Evolutionary conservation across 805 yeast species (phyloP).

Genomic region (Teunomyces stri): DNA sequence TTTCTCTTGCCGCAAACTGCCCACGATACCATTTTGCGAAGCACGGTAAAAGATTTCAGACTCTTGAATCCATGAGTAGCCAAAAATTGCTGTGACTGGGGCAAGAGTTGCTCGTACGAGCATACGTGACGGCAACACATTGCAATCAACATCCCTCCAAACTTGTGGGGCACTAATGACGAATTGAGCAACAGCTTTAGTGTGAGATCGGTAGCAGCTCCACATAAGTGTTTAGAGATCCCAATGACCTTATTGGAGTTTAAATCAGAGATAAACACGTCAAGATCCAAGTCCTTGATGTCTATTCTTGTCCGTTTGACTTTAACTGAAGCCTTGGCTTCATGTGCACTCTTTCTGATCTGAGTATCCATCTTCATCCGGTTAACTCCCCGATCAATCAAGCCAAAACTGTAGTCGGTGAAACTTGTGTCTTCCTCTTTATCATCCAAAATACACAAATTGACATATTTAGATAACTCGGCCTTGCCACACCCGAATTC

Average conservation of each 20-base stretch:
- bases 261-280: slow-evolving; percentile 35
- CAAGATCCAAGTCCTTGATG: slow-evolving; percentile 70
- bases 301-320: slow-evolving; percentile 64
- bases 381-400: slow-evolving; percentile 75
- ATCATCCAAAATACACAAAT: slow-evolving; percentile 29
- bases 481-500: slow-evolving; percentile 95
- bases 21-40: slow-evolving; percentile 79
- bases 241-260: slow-evolving; percentile 43
- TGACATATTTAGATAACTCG: slow-evolving; percentile 69
- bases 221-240: slow-evolving; percentile 87
- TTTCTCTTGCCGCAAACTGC: slow-evolving; percentile 69
- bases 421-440: slow-evolving; percentile 11
- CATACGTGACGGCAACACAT: slow-evolving; percentile 94
- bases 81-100: slow-evolving; percentile 44
- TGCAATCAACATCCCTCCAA: slow-evolving; percentile 71
- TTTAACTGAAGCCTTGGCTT: slow-evolving; percentile 12
- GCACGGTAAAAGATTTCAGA: slow-evolving; percentile 39
- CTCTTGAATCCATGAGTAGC: slow-evolving; percentile 28
- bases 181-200: slow-evolving; percentile 57
- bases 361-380: slow-evolving; percentile 77
- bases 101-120: slow-evolving; percentile 52
- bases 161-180: slow-evolving; percentile 17
- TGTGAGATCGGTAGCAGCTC: slow-evolving; percentile 90
- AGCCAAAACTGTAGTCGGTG: slow-evolving; percentile 44
- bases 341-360: slow-evolving; percentile 52